Base-by-base conservation (phyloP, 108 stramenopile species). In the Fistulifera pelliculosa region DNA sequence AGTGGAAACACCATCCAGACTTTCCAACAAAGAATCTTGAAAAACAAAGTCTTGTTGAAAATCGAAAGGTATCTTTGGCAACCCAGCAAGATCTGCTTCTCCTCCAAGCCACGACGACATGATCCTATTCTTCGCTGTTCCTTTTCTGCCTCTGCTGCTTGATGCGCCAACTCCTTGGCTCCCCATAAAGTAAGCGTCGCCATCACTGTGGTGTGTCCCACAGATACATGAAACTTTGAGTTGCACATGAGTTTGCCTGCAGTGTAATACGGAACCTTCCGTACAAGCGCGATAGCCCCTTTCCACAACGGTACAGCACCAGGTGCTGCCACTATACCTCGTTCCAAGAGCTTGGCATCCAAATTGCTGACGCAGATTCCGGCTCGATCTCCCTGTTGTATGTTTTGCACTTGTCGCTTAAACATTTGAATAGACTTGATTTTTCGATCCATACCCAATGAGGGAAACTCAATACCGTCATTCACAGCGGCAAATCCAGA, bases 401-500 rank as follows among this genome's bases (percentile, higher is more conserved):
- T 75, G 4, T 55, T 38, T 27, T 55, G 50, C 1, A 94, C 92
- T 31, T 87, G 73, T 47, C 81, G 68, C 54, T 85, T 86, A 69
- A 98, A 99, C 87, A 95, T 94, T 77, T 99, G 97, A 65, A 98
- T 89, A 19, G 84, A 83, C 59, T 98, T 98, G 50, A 99, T 81
- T 65, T 95, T 98, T 24, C 90, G 77, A 57, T 87, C 76, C 27
- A 75, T 59, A 4, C 82, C 70, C 10, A 98, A 62, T 27, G 80
- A 73, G 13, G 96, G 96, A 47, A 99, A 85, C 57, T 98, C 94
- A 0, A 99, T 64, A 49, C 71, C 73, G 52, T 98, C 90, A 70
- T 94, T 89, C 19, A 96, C 93, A 14, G 72, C 66, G 6, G 77
- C 69, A 16, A 62, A 62, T 47, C 99, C 99, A 17, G 65, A 65